Evolutionary conservation across 1,284 basidiomycete species (phyloP).

Genomic region (Neolentinus lepideus): DNA sequence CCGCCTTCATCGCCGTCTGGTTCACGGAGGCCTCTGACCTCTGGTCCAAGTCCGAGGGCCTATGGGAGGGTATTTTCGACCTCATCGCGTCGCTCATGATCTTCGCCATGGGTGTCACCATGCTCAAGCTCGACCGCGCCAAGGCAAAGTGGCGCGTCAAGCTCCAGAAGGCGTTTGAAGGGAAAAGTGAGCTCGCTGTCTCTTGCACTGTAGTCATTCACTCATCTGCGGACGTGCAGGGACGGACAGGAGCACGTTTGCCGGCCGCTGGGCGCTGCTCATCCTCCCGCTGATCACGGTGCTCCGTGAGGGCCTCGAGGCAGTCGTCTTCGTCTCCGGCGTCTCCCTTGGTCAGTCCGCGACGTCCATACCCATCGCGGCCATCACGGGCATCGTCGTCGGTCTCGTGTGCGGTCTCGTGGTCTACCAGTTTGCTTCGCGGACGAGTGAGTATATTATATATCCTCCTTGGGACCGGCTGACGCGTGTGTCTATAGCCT

Average conservation of each 20-base stretch:
- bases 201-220: neutral
- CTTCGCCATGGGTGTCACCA: slow-evolving; percentile 33
- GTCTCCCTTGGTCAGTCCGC: slow-evolving; percentile 81
- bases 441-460: slow-evolving; percentile 28
- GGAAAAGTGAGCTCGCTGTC: slow-evolving; percentile 30
- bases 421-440: slow-evolving; percentile 72
- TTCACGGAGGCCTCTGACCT: slow-evolving; percentile 71
- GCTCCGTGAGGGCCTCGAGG: slow-evolving; percentile 89
- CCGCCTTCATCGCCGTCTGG: slow-evolving; percentile 75
- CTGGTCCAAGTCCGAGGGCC: slow-evolving; percentile 65
- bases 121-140: slow-evolving; percentile 57
- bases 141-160: slow-evolving; percentile 90
- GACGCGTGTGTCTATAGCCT: slow-evolving; percentile 26
- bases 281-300: slow-evolving; percentile 86
- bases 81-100: slow-evolving; percentile 82
- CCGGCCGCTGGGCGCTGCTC: slow-evolving; percentile 82
- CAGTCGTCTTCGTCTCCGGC: slow-evolving; percentile 91
- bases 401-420: slow-evolving; percentile 65
- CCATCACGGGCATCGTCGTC: slow-evolving; percentile 75
- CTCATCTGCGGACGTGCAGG: slow-evolving; percentile 15
- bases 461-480: too few species aligned
- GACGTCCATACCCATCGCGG: slow-evolving; percentile 81
- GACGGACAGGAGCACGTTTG: slow-evolving; percentile 34
- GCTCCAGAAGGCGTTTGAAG: slow-evolving; percentile 72
- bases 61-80: slow-evolving; percentile 78